These are phyloP conservation scores for Setaria viridis DNA, from an alignment of 202 grass and related monocot species.

Conservation along the genomic window DNA sequence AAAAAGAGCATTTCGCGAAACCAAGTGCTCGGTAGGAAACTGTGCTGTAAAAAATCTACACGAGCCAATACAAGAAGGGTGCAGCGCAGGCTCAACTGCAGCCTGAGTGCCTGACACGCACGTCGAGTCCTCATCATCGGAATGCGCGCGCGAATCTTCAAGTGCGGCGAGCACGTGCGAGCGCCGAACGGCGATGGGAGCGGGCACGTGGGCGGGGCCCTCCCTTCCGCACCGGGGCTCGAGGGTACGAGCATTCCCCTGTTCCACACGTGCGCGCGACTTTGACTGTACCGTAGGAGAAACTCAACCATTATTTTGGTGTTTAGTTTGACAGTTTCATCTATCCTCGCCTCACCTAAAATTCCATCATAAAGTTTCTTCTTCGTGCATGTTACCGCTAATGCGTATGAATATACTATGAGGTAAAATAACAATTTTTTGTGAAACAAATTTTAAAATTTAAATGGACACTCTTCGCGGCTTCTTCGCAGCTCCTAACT, in stretches of 20 bases:
- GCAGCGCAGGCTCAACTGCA: neutral
- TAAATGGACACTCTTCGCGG: no score
- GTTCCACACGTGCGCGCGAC: neutral
- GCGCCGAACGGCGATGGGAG: neutral
- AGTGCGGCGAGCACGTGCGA: conserved; percentile 7
- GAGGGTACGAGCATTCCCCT: neutral
- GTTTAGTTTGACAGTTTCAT: no score
- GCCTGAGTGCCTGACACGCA: neutral
- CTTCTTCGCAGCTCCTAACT: no score
- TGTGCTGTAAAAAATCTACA: neutral
- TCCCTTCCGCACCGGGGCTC: neutral
- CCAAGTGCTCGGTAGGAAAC: neutral
- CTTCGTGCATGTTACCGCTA: no score
- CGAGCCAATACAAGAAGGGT: neutral
- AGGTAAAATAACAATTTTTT: no score
- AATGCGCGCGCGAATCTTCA: neutral
- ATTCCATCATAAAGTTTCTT: no score
- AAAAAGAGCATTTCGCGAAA: neutral
- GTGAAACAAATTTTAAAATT: no score
- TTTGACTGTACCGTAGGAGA: neutral
- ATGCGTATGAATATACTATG: no score
- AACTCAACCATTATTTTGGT: no score
- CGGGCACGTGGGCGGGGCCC: neutral
- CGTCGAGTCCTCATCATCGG: neutral
- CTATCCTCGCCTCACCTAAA: no score